Base-by-base conservation (phyloP, 768 basidiomycete genomes). In the Suillus subluteus region DNA sequence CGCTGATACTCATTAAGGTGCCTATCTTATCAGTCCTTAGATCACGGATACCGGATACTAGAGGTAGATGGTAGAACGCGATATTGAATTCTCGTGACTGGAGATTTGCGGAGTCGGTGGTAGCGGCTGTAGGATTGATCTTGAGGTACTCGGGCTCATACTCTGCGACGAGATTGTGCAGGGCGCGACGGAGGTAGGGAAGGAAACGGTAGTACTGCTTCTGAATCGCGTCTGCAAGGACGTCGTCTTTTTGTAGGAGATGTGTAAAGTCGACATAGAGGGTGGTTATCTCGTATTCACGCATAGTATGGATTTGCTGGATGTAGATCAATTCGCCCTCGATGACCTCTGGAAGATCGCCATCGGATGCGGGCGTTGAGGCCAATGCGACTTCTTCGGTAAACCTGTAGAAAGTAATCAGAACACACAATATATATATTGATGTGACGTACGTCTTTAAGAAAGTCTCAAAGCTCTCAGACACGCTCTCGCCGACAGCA, bases 131-230 rank as follows among this genome's bases (percentile, higher is more conserved):
- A 2, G 94, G 92, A 71, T 98, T 96, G 74, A 95, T 87, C 80
- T 98, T 98, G 69, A 99, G 88, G 70, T 98, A 99, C 72, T 94
- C 92, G 8, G 96, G 96, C 70, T 93, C 95, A 78, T 88, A 94
- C 75, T 92, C 87, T 41, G 94, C 87, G 62, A 99, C 92, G 50
- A 98, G 86, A 73, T 94, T 93, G 73, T 94, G 88, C 26, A 99
- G 84, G 3, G 96, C 95, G 68, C 95, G 92, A 58, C 94, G 90
- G 46, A 99, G 86, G 79, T 94, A 99, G 0, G 97, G 97, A 2
- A 99, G 82, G 79, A 99, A 99, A 73, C 98, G 90, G 76, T 99
- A 99, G 76, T 99, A 99, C 75, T 98, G 95, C 68, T 89, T 92
- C 70, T 92, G 90, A 66, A 99, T 94, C 2, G 97, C 97, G 69